These are phyloP conservation scores for Singerocomus inundabilis DNA, from an alignment of 1,284 basidiomycete genomes.

Conservation along the genomic window DNA sequence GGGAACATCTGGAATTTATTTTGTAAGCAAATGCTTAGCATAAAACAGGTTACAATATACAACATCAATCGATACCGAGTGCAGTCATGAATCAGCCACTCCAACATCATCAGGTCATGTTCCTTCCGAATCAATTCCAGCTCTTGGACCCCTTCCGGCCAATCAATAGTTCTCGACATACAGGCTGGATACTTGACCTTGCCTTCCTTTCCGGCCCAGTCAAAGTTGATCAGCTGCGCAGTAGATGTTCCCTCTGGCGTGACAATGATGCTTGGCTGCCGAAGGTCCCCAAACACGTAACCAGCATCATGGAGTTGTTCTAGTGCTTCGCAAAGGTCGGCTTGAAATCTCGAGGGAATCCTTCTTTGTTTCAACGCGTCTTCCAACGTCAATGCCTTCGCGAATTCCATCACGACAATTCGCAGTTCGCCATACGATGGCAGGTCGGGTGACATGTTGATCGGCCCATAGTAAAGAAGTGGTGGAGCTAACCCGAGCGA, in stretches of 20 bases:
- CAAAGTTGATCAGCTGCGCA: constrained; percentile 10
- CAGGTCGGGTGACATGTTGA: not conserved
- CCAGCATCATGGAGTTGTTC: constrained; percentile 6
- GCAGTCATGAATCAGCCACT: too few species aligned
- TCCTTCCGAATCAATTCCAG: not conserved
- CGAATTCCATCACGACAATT: constrained; percentile 27
- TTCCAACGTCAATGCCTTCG: not conserved
- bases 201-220: constrained; percentile 9
- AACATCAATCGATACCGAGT: too few species aligned
- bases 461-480: constrained; percentile 10
- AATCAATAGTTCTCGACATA: not conserved
- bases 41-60: too few species aligned
- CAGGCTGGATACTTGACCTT: constrained; percentile 14
- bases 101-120: not conserved
- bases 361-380: not conserved
- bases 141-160: not conserved
- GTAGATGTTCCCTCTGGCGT: not conserved
- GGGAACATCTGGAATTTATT: too few species aligned
- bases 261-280: constrained; percentile 15
- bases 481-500: not conserved
- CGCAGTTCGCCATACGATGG: constrained; percentile 12
- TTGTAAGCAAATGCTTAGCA: too few species aligned
- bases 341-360: not conserved
- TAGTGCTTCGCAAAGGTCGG: not conserved
- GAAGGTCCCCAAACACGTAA: constrained; percentile 22